Conservation (phyloP, 805 yeast genomes). For the Barnettozyma sp. region DNA sequence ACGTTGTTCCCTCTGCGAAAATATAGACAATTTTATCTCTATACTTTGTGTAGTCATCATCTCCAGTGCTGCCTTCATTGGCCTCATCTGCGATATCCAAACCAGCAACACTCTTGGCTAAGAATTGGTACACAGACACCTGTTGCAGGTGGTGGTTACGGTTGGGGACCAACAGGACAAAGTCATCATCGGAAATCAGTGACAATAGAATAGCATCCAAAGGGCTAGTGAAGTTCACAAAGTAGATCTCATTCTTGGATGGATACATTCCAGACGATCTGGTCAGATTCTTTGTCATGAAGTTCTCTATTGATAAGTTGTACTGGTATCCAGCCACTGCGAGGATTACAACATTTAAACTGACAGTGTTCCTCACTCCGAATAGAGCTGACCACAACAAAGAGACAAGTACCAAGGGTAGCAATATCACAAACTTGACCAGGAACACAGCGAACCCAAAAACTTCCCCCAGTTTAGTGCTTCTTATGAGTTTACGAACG, state of each 20-base stretch:
- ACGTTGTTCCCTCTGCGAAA: slow-evolving; percentile 77
- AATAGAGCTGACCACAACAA: slow-evolving; percentile 10
- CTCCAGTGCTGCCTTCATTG: neutral
- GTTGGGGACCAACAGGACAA: slow-evolving; percentile 32
- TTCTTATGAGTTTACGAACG: slow-evolving; percentile 2
- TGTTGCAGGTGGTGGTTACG: slow-evolving; percentile 25
- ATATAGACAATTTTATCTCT: slow-evolving; percentile 43
- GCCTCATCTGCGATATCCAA: neutral
- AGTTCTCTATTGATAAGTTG: slow-evolving; percentile 19
- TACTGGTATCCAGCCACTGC: slow-evolving; percentile 11
- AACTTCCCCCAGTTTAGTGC: slow-evolving; percentile 3
- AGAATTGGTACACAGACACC: slow-evolving; percentile 26
- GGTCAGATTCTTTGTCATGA: slow-evolving; percentile 16
- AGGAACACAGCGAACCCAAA: slow-evolving; percentile 20
- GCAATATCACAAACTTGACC: slow-evolving; percentile 11
- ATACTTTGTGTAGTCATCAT: slow-evolving; percentile 17
- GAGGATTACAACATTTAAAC: slow-evolving; percentile 16
- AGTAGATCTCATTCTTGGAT: slow-evolving; percentile 31
- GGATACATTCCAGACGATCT: slow-evolving; percentile 29
- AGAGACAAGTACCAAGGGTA: slow-evolving; percentile 25
- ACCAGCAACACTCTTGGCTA: slow-evolving; percentile 23
- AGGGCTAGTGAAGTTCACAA: slow-evolving; percentile 44
- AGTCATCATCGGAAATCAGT: slow-evolving; percentile 23
- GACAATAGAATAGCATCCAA: slow-evolving; percentile 37
- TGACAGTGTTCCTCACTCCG: neutral